A percentile compares a stretch with the other conserved stretches of the same genome.
Evolutionary conservation across 495 filamentous ascomycete species (phyloP).

Genomic region (Corynascus novoguineensis): DNA sequence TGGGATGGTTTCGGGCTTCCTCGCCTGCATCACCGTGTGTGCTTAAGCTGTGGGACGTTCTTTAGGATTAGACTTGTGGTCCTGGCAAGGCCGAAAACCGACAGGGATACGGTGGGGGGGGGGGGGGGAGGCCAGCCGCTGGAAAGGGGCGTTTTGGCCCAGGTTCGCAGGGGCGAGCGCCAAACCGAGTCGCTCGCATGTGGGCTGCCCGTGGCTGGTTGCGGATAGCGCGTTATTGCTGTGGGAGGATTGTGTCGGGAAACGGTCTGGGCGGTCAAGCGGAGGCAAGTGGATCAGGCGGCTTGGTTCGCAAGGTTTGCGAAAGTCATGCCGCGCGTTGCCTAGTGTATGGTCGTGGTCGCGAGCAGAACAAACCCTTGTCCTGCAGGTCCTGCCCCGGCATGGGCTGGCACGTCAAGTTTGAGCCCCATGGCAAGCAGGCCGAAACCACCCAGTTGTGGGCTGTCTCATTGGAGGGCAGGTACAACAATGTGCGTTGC

Average conservation of each 20-base stretch:
- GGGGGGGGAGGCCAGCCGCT: slow-evolving; percentile 20
- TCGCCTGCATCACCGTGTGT: slow-evolving; percentile 14
- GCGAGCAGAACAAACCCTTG: background rate
- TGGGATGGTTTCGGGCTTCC: slow-evolving; percentile 29
- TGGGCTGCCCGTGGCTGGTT: slow-evolving; percentile 20
- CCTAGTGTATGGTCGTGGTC: slow-evolving; percentile 3
- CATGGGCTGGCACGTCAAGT: background rate
- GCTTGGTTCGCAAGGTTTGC: slow-evolving; percentile 6
- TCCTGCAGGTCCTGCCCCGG: slow-evolving; percentile 6
- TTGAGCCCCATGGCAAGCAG: background rate
- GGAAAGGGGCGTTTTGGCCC: slow-evolving; percentile 9
- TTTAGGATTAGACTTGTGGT: slow-evolving; percentile 2
- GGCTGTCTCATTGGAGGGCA: background rate
- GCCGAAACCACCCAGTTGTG: background rate
- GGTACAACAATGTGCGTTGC: no score
- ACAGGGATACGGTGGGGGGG: no score
- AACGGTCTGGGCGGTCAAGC: slow-evolving; percentile 29
- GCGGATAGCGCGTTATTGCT: slow-evolving; percentile 8
- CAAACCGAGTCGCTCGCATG: slow-evolving; percentile 20
- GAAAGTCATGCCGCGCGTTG: slow-evolving; percentile 1
- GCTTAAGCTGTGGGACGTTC: background rate
- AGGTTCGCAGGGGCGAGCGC: slow-evolving; percentile 23
- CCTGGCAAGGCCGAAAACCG: slow-evolving; percentile 25
- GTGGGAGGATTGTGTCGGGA: slow-evolving; percentile 11
- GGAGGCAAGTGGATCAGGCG: slow-evolving; percentile 23